A percentile compares a stretch with the other conserved stretches of the same genome.
These are phyloP conservation scores for Linnemannia schmuckeri DNA, from an alignment of 192 early-diverging fungal species.

Conservation along the genomic window DNA sequence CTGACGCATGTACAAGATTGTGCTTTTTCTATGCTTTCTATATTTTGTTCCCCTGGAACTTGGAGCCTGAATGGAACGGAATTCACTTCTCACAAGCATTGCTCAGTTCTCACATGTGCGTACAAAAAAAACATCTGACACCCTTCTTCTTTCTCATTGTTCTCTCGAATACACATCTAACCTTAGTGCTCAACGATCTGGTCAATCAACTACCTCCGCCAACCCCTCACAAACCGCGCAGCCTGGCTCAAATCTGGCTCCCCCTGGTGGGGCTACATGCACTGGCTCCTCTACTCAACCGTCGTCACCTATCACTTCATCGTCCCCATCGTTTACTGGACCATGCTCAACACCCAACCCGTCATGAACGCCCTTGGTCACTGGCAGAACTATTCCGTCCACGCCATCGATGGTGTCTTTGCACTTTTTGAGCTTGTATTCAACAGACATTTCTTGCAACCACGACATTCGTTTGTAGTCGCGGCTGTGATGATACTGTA, in stretches of 20 bases:
- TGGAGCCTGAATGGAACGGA: no score
- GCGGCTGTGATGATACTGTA: constrained; percentile 42
- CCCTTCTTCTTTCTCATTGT: no score
- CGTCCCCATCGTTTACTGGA: constrained; percentile 58
- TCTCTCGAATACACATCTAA: no score
- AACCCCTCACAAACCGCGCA: constrained; percentile 1
- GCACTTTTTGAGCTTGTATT: constrained; percentile 45
- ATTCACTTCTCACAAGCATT: no score
- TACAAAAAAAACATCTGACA: no score
- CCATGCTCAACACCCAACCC: constrained; percentile 19
- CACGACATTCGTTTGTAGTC: constrained; percentile 32
- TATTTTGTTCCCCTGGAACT: no score
- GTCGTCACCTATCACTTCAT: constrained; percentile 43
- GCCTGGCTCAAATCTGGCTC: constrained; percentile 28
- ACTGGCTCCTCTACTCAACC: constrained; percentile 51
- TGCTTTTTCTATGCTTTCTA: background rate
- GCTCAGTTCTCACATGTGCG: no score
- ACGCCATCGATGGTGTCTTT: constrained; percentile 45
- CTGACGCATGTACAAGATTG: background rate
- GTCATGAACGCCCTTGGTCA: background rate
- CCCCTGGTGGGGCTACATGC: constrained; percentile 36
- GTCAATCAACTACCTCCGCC: constrained; percentile 40
- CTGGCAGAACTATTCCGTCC: constrained; percentile 37
- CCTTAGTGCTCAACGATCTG: constrained; percentile 32
- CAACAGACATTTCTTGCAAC: constrained; percentile 48